Evolutionary conservation across 805 yeast genomes (phyloP).

Genomic region (Ogataea neopini): DNA sequence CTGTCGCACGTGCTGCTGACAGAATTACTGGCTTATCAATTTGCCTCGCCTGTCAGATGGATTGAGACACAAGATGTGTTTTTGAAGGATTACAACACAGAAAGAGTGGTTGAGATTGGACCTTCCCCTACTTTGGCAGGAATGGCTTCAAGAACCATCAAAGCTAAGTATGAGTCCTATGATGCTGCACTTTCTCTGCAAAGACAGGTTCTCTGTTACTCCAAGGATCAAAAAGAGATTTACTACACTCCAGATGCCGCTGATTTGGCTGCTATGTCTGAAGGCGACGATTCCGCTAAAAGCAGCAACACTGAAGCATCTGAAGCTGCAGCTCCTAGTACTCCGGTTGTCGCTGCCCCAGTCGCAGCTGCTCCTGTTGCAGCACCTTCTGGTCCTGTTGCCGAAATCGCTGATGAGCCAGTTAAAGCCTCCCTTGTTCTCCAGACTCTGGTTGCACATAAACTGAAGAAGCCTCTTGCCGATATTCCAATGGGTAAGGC

Average conservation of each 20-base stretch:
- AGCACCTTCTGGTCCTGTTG: slow-evolving; percentile 77
- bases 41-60: slow-evolving; percentile 99
- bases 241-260: slow-evolving; percentile 89
- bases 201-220: slow-evolving; percentile 92
- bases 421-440: slow-evolving; percentile 79
- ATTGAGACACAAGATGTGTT: slow-evolving; percentile 99
- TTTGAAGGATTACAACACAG: slow-evolving; percentile 90
- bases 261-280: slow-evolving; percentile 42
- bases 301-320: slow-evolving; percentile 35
- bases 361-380: slow-evolving; percentile 53
- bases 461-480: slow-evolving; percentile 87
- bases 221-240: slow-evolving; percentile 94
- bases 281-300: slow-evolving; percentile 33
- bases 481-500: slow-evolving; percentile 88
- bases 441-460: slow-evolving; percentile 92
- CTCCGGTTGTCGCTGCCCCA: slow-evolving; percentile 41
- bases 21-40: slow-evolving; percentile 96
- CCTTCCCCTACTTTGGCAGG: slow-evolving; percentile 99
- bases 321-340: slow-evolving; percentile 49
- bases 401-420: slow-evolving; percentile 85
- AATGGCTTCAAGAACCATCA: slow-evolving; percentile 96
- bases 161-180: slow-evolving; percentile 93
- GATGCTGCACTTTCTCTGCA: slow-evolving; percentile 95
- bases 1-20: slow-evolving; percentile 92
- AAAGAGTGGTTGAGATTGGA: slow-evolving; percentile 97